Evolutionary conservation across 2,329 filamentous ascomycete genomes (phyloP), one percentile per base, ranked within the genome.

Genomic region (Fusarium sp.): DNA sequence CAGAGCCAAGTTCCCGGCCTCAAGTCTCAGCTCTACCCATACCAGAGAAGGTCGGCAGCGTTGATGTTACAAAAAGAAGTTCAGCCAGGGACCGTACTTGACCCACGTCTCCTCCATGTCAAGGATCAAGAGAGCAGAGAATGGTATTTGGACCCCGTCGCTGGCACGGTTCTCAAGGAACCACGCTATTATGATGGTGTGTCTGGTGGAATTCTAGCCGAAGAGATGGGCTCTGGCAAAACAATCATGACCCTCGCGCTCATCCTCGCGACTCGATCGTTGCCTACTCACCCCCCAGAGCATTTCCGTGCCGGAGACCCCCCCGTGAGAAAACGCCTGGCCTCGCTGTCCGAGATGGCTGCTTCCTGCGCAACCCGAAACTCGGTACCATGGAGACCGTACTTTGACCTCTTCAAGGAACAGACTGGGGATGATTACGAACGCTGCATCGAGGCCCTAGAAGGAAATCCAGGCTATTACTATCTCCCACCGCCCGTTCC

Each of bases 161-260:
- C 90, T 18, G 89, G 90, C 0, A 85, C 86, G 0, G 88, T 95
- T 57, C 80, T 94, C 0, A 86, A 86, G 39, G 89, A 93, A n/a
- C 92, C 93, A 13, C 88, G 89, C 3, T 89, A 90, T 68, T 98
- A 96, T 76, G 94, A 97, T 52, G 88, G 91, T 30, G 89, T 92
- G 6, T 87, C 88, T 67, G 95, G 95, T 37, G 96, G 95, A 4
- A 93, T 96, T 16, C 84, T 95, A 16, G 93, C 93, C 0, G 94
- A 97, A 79, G 92, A 94, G 73, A 95, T 95, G 93, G 93, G 92
- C 7, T 84, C 89, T 0, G 95, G 96, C 0, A 98, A 98, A 84
- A 98, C 96, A 0, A 83, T 98, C 30, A 97, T 98, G 13, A 96
- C 93, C 73, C 84, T 98, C 20, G 88, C 92, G 8, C 84, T 95